Conservation (phyloP, 1,284 basidiomycete genomes). For the Boletellus deceptivus region DNA sequence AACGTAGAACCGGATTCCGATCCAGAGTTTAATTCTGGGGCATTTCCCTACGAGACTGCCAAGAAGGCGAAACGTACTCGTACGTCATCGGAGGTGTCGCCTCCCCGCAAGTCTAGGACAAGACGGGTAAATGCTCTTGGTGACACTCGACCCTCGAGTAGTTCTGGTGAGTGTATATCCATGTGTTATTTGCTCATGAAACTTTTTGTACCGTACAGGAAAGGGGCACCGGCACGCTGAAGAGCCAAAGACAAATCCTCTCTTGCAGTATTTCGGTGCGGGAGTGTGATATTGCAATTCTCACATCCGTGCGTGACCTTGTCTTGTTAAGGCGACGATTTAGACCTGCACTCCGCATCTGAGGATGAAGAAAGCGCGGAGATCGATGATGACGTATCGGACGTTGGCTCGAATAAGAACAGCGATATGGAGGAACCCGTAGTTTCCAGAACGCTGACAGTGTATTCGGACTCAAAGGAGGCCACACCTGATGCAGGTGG, state of each 20-base stretch:
- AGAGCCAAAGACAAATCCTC: constrained; percentile 26
- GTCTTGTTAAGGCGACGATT: constrained; percentile 29
- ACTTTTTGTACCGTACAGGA: not conserved
- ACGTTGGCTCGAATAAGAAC: constrained; percentile 17
- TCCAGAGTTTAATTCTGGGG: constrained; percentile 54
- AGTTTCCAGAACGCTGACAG: constrained; percentile 28
- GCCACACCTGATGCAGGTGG: not conserved
- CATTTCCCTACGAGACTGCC: constrained; percentile 38
- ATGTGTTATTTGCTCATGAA: not conserved
- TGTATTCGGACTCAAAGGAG: constrained; percentile 12
- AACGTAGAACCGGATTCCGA: constrained; percentile 44
- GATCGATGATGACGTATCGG: constrained; percentile 32
- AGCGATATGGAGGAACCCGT: constrained; percentile 22
- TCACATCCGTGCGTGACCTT: not conserved
- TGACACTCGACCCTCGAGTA: constrained; percentile 5
- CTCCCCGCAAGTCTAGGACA: constrained; percentile 12
- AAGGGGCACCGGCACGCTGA: not conserved
- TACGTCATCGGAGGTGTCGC: constrained; percentile 15
- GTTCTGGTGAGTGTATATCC: constrained; percentile 11
- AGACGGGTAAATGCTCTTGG: constrained; percentile 9
- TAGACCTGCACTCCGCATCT: constrained; percentile 48
- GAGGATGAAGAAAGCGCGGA: constrained; percentile 41
- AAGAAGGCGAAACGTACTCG: constrained; percentile 30
- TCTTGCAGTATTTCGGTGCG: constrained; percentile 31
- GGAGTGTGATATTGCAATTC: not conserved